Base-by-base conservation (phyloP, 495 filamentous ascomycete species). In the Hypomontagnella submonticulosa region DNA sequence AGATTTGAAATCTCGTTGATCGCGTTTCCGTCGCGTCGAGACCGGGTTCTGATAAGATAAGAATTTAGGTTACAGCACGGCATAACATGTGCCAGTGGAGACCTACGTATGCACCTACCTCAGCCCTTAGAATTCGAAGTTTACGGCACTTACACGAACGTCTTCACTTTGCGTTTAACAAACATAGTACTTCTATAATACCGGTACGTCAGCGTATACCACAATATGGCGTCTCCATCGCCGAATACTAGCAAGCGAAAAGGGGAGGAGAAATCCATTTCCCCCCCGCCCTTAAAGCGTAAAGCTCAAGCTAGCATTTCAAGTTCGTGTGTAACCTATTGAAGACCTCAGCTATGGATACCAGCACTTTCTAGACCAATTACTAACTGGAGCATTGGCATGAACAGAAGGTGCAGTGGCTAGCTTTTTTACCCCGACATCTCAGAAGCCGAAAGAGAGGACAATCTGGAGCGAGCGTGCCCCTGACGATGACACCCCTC, bases 391-490 rank as follows among this genome's bases (percentile, higher is more conserved):
- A 6, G 2, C 23, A 23, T 48, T 51, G 18, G 50, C 11, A 15
- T 20, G 16, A 47, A 82, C 79, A 92, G 81, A 92, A 81, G 74
- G 67, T 27, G 81, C 88, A 0, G 87, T 96, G 8, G 83, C 89
- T 10, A 91, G 83, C 34, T 99, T 99, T 77, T 97, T 99, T 79
- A 97, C 88, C 0, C 93, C 95, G 0, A 72, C 82, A 0, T 97
- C 92, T 4, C 83, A 97, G 71, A 98, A 97, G 76, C 85, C 89
- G 44, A 92, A 91, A 4, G 89, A 92, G 30, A 86, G 84, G 34
- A 86, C 89, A 23, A 83, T 76, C n/a, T 98, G 96, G 92, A 79
- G 83, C 20, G 80, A 87, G 84, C 63, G 88, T 81, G 78, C 77
- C 34, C 76, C 75, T 1, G 52, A 74, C 44, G 73, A 79, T 30